A percentile compares a stretch with the other conserved stretches of the same genome.
phyloP scores from a whole-genome alignment of 495 filamentous ascomycete species.

The Cercophora scortea region DNA sequence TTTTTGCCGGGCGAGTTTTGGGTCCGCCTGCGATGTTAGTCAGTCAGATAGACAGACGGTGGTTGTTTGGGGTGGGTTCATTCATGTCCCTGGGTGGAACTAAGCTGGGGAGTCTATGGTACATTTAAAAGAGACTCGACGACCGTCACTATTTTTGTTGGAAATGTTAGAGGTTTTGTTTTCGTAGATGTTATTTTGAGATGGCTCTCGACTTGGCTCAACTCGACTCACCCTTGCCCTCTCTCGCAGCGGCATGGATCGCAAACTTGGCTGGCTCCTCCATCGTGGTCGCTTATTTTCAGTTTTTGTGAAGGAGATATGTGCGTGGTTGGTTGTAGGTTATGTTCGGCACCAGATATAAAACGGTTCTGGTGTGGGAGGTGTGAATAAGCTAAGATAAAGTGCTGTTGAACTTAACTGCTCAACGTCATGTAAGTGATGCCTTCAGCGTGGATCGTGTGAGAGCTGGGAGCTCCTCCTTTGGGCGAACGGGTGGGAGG shows the following conservation, averaged over 20 bases:
- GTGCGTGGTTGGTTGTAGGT: background rate
- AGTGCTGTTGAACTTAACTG: too few relatives aligned
- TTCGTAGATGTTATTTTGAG: too few relatives aligned
- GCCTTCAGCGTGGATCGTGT: conserved; percentile 11
- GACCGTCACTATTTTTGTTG: conserved; percentile 37
- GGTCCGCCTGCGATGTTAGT: conserved; percentile 56
- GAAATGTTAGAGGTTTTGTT: background rate
- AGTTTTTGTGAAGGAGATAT: background rate
- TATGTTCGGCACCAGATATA: background rate
- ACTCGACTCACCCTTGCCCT: conserved; percentile 78
- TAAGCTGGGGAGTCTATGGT: conserved; percentile 23
- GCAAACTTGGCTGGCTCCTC: conserved; percentile 52
- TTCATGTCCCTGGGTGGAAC: background rate
- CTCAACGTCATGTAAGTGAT: conserved; percentile 24
- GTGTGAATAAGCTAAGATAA: too few relatives aligned
- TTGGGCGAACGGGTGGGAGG: background rate
- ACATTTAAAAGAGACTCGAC: conserved; percentile 76
- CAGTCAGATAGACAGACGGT: conserved; percentile 3
- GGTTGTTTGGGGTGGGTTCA: background rate
- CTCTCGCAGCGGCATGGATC: conserved; percentile 81
- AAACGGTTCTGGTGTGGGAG: background rate
- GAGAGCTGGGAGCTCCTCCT: too few relatives aligned
- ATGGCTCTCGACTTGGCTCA: too few relatives aligned
- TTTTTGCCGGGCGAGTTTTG: conserved; percentile 61
- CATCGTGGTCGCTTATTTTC: conserved; percentile 8